Evolutionary conservation across 129 eudicot species (phyloP).

Genomic region (Artemisia tridentata): DNA sequence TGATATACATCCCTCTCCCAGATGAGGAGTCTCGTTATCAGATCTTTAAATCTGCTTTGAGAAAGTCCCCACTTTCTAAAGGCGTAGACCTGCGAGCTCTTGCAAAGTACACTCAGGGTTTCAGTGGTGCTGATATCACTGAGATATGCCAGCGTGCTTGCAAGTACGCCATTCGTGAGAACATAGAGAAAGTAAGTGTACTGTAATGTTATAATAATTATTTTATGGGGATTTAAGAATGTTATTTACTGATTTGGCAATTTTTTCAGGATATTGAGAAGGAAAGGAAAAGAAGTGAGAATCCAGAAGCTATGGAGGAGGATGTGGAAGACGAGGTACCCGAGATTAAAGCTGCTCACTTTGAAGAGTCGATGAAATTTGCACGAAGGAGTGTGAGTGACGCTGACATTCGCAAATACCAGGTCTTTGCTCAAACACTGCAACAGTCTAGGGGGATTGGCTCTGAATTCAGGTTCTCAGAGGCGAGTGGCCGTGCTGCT

Average conservation of each 20-base stretch:
- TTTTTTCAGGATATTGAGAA: constrained; percentile 60
- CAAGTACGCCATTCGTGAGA: constrained; percentile 78
- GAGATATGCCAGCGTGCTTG: constrained; percentile 80
- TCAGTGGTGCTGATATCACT: constrained; percentile 74
- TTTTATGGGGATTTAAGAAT: background rate
- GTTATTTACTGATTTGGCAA: background rate
- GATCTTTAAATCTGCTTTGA: constrained; percentile 57
- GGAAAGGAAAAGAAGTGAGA: constrained; percentile 60
- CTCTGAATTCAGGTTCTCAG: constrained; percentile 63
- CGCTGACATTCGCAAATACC: constrained; percentile 84
- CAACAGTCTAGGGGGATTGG: constrained; percentile 83
- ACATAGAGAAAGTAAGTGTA: constrained; percentile 59
- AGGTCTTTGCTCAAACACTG: constrained; percentile 71
- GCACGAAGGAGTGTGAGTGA: constrained; percentile 97
- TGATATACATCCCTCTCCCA: constrained; percentile 82
- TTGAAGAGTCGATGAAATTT: constrained; percentile 91
- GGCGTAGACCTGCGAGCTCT: constrained; percentile 64
- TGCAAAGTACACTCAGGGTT: constrained; percentile 80
- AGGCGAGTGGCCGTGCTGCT: constrained; percentile 38
- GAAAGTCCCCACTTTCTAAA: constrained; percentile 68
- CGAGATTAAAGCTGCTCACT: constrained; percentile 68
- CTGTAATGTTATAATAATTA: background rate
- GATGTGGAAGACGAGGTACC: constrained; percentile 69
- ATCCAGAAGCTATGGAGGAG: constrained; percentile 80
- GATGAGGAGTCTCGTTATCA: constrained; percentile 61